Base-by-base conservation (phyloP, 345 rosid species). In the Carallia brachiata region DNA sequence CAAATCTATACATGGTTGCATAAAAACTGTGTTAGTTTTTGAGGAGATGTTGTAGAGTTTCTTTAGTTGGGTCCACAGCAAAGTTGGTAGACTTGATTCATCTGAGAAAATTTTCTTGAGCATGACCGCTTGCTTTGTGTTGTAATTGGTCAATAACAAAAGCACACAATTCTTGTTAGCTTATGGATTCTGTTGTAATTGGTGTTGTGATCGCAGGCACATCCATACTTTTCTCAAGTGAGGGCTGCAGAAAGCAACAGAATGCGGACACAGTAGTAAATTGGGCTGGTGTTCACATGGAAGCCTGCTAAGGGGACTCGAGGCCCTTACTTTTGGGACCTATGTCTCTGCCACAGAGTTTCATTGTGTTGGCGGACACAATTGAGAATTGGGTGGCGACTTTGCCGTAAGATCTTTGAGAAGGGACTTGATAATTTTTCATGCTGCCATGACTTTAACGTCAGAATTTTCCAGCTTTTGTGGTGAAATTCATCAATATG, bases 161-260 rank as follows among this genome's bases (percentile, higher is more conserved):
- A 40, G 48, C 48, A 8, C 10, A 15, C 48, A 40, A 40, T 40
- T 40, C 48, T 40, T 40, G 4, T 40, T 40, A 2, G 15, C 13
- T 40, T 40, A 40, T 4, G 0, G 48, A 10, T 4, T 23, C 23
- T 23, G 23, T 23, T 23, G 23, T 40, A 40, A 40, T 44, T 44
- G 50, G 50, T 44, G 6, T 10, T 27, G 4, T 56, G 34, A 52
- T 36, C 36, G 75, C 84, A 92, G 97, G 86, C 68, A 1, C 98
- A 90, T 74, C 78, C 90, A 12, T 92, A 88, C 75, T 90, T 90
- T 67, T 80, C 94, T 23, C 98, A 92, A 78, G 98, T 90, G 50
- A 87, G 84, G 73, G 95, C 95, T 72, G 95, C 98, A 10, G 98
- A 92, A 69, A 92, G 79, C 59, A 86, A 95, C 84, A 84, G 96